Evolutionary conservation across 1,284 basidiomycete genomes (phyloP), one percentile per base, ranked within the genome.

Genomic region (Ceratobasidium sp.): DNA sequence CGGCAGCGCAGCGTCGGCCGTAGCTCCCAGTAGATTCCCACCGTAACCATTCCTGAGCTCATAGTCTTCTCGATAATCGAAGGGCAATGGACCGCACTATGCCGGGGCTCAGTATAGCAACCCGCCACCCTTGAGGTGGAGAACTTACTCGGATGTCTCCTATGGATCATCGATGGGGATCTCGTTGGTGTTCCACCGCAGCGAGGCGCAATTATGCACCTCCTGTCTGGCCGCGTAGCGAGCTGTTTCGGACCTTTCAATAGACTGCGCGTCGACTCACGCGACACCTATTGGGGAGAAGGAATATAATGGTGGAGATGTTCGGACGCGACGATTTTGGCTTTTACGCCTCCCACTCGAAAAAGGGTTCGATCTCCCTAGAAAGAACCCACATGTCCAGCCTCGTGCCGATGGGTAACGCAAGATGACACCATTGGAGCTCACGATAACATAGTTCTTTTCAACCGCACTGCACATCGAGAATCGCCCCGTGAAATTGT

Each of bases 141-240:
- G 41, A 59, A 59, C 27, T 53, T 59, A 22, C 39, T 37, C 19
- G 31, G 34, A 37, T 22, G 24, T 27, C 66, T 41, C 53, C 66
- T 71, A 39, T 71, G 43, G 37, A 71, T 68, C 65, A 71, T 71
- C 54, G 66, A 71, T 71, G 51, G 51, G 22, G 65, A 68, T 68
- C 65, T 56, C 11, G 31, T 11, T 54, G 65, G 39, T 68, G 24
- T 54, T 68, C 65, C 54, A 19, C 65, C 31, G 65, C 59, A 62
- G 59, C 41, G 39, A 62, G 59, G 59, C 39, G 39, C 27, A 46
- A 46, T 24, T 37, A 29, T 19, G 22, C 59, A 29, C 39, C 59
- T 46, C 59, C 39, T 43, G 27, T 62, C 59, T 39, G 24, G 37
- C 22, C 59, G 37, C 59, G 22, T 41, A 62, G 56, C 29, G 31